Evolutionary conservation across 495 filamentous ascomycete genomes (phyloP), one percentile per base, ranked within the genome.

Genomic region (Aspergillus sclerotiicarbonarius): DNA sequence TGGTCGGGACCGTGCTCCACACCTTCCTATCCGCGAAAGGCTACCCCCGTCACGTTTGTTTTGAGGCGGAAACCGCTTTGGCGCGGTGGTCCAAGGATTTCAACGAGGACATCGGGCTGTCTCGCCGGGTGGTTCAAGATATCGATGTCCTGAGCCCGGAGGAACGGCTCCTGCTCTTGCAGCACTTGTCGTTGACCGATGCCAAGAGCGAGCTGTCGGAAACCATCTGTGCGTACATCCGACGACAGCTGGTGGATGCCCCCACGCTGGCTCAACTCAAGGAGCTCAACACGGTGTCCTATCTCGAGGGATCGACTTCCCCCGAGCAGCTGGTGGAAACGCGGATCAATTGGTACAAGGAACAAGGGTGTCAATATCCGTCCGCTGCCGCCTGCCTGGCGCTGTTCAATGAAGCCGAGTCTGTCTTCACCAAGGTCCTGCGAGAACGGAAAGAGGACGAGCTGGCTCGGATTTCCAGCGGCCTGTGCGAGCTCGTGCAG

Each of bases 1-100:
- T 82, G 3, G 65, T 71, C 6, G 74, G 76, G 4, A 80, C 81
- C 3, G 70, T 85, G 8, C 62, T 86, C 10, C 83, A 86, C 57
- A 82, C 83, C 0, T 85, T 81, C 59, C 62, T 86, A 0, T 83
- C 81, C 5, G 76, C 73, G 15, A 75, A 75, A 48, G 71, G 72
- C 6, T 79, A 77, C 47, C 65, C 74, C 8, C 73, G 83, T 6
- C 72, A 79, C 53, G 67, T 81, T 48, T 83, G 82, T 59, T 81
- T 83, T 50, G 71, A 80, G 53, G 69, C 70, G 0, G 83, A 86
- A 63, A 64, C 73, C 6, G 70, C 72, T 8, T 68, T 84, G 25
- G 68, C 71, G 6, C 67, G 67, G 44, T 75, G 70, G 68, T 73
- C 64, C 8, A 64, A 70, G n/a, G 64, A 70, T 57, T 41, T 72